phyloP scores from a whole-genome alignment of 2,329 filamentous ascomycete species.

The Pleomassaria siparia region DNA sequence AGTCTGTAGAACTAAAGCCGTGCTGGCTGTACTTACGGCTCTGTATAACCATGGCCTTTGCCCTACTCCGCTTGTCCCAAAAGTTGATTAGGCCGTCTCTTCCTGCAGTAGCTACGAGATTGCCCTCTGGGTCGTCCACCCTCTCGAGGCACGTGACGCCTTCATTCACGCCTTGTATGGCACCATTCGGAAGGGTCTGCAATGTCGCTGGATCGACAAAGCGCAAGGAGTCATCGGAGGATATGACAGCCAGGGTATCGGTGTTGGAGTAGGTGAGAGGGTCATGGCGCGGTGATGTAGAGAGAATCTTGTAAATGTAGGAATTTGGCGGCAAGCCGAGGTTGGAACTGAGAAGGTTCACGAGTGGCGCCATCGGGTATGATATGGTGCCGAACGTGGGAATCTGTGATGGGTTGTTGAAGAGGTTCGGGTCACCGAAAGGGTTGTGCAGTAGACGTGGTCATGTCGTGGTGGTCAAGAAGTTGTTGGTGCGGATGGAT shows the following conservation, averaged over 20 bases:
- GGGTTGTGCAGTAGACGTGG: background rate
- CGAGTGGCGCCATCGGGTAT: conserved; percentile 21
- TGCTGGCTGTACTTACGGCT: conserved; percentile 30
- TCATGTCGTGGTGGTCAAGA: conserved; percentile 1
- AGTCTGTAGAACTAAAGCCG: conserved; percentile 10
- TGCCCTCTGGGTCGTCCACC: conserved; percentile 53
- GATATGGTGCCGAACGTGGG: background rate
- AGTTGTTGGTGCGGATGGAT: background rate
- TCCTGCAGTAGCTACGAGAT: conserved; percentile 67
- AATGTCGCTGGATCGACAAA: conserved; percentile 64
- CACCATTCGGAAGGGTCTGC: conserved; percentile 52
- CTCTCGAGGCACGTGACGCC: conserved; percentile 66
- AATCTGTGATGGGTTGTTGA: background rate
- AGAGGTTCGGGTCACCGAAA: background rate
- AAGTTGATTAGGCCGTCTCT: conserved; percentile 68
- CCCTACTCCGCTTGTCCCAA: conserved; percentile 64
- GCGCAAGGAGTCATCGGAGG: conserved; percentile 70
- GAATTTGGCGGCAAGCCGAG: conserved; percentile 35
- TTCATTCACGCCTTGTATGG: conserved; percentile 57
- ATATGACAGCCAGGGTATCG: conserved; percentile 59
- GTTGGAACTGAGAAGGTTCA: conserved; percentile 19
- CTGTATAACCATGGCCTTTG: conserved; percentile 46
- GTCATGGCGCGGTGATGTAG: conserved; percentile 33
- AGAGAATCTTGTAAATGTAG: conserved; percentile 44
- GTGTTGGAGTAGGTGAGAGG: conserved; percentile 33